Evolutionary conservation across 2,329 filamentous ascomycete species (phyloP).

Genomic region (Lasiodiplodia citricola): DNA sequence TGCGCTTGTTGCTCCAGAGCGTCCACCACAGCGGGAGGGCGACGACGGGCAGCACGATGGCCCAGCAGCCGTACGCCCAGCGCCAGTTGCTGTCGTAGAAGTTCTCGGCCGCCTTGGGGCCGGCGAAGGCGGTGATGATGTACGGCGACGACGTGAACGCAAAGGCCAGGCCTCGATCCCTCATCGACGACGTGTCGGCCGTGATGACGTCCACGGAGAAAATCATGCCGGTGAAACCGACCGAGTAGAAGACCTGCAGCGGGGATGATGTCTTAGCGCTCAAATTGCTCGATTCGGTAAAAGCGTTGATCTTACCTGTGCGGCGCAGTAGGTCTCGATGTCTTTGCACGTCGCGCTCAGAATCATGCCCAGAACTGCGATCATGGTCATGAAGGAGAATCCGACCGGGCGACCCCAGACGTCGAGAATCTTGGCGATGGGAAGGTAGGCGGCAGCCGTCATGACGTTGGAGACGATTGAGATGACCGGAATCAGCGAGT

Average conservation of each 20-base stretch:
- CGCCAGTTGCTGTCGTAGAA: slow-evolving; percentile 66
- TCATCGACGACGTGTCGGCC: slow-evolving; percentile 70
- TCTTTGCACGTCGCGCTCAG: slow-evolving; percentile 69
- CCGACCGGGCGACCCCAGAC: slow-evolving; percentile 70
- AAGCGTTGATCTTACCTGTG: slow-evolving; percentile 32
- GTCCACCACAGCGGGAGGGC: slow-evolving; percentile 44
- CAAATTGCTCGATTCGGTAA: neutral
- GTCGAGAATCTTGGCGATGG: slow-evolving; percentile 70
- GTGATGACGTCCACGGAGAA: slow-evolving; percentile 70
- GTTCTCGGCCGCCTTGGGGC: slow-evolving; percentile 61
- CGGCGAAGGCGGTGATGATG: slow-evolving; percentile 68
- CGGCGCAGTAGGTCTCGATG: slow-evolving; percentile 66
- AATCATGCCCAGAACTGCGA: slow-evolving; percentile 53
- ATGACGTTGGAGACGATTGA: slow-evolving; percentile 36
- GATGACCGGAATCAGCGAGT: slow-evolving; percentile 37
- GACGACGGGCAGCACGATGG: slow-evolving; percentile 66
- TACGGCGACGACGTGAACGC: slow-evolving; percentile 69
- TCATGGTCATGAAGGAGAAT: slow-evolving; percentile 59
- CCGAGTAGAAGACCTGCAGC: slow-evolving; percentile 66
- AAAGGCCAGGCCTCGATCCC: slow-evolving; percentile 68
- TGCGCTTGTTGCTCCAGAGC: neutral
- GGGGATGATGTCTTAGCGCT: neutral
- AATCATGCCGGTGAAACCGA: slow-evolving; percentile 56
- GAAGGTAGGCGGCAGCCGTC: slow-evolving; percentile 65
- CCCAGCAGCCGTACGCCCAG: slow-evolving; percentile 72